These are phyloP conservation scores for Auricularia sp. DNA, from an alignment of 768 basidiomycete species.

Conservation along the genomic window DNA sequence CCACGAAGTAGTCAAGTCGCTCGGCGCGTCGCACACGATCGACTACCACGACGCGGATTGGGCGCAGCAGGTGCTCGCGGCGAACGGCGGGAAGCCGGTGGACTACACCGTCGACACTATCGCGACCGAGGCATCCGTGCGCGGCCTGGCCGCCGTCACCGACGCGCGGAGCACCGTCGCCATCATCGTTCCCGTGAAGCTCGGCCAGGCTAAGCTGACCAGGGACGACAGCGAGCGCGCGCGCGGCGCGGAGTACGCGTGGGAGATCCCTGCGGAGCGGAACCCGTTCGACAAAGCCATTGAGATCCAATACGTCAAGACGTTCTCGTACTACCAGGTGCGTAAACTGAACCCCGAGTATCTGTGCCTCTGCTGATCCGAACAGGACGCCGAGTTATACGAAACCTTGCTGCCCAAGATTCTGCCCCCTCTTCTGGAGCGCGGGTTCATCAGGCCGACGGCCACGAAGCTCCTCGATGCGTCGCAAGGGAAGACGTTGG, in stretches of 20 bases:
- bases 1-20: conserved; percentile 28
- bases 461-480: conserved; percentile 32
- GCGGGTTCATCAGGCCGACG: conserved; percentile 33
- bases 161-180: conserved; percentile 31
- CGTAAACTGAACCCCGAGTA: conserved; percentile 7
- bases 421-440: conserved; percentile 31
- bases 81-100: conserved; percentile 25
- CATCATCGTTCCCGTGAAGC: conserved; percentile 38
- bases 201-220: conserved; percentile 28
- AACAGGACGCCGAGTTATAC: conserved; percentile 32
- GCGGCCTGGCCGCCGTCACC: conserved; percentile 27
- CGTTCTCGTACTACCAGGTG: conserved; percentile 34
- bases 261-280: conserved; percentile 25
- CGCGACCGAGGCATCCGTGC: conserved; percentile 27
- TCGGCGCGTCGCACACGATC: conserved; percentile 32
- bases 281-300: conserved; percentile 31
- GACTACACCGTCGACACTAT: conserved; percentile 30
- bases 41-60: conserved; percentile 34
- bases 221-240: conserved; percentile 5
- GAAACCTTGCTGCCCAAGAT: conserved; percentile 38
- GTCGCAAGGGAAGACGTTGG: conserved; percentile 23
- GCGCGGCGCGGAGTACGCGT: conserved; percentile 15
- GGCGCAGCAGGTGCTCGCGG: conserved; percentile 25
- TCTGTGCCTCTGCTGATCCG: background rate
- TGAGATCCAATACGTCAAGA: conserved; percentile 29